These are phyloP conservation scores for Colletotrichum sp. DNA, from an alignment of 2,329 filamentous ascomycete genomes.

Conservation along the genomic window DNA sequence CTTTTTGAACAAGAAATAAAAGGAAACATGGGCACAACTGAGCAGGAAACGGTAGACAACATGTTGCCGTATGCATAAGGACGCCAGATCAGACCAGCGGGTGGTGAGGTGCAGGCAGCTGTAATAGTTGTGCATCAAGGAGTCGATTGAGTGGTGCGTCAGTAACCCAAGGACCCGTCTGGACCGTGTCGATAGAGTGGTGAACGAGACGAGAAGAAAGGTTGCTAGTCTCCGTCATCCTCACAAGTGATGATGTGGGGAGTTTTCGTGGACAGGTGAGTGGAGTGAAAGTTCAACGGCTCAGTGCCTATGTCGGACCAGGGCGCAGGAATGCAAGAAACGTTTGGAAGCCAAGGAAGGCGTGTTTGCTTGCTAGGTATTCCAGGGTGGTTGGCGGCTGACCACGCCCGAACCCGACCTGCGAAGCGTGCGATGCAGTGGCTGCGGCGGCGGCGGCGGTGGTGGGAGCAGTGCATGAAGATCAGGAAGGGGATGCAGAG, in stretches of 20 bases:
- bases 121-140: neutral
- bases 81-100: neutral
- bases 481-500: neutral
- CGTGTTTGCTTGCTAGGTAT: constrained; percentile 8
- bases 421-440: neutral
- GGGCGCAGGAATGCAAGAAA: constrained; percentile 5
- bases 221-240: neutral
- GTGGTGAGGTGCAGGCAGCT: neutral
- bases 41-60: neutral
- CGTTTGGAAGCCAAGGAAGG: neutral
- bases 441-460: neutral
- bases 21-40: neutral
- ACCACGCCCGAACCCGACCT: neutral
- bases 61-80: neutral
- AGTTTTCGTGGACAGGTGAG: neutral
- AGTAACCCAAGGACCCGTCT: neutral
- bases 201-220: neutral
- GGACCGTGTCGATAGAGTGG: neutral
- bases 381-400: neutral
- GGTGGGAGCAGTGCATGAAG: neutral
- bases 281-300: constrained; percentile 4
- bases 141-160: neutral
- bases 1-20: neutral
- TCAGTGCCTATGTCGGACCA: neutral
- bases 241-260: neutral